A percentile compares a stretch with the other conserved stretches of the same genome.
Evolutionary conservation across 2,329 filamentous ascomycete genomes (phyloP).

Genomic region (Dendryphion nanum): DNA sequence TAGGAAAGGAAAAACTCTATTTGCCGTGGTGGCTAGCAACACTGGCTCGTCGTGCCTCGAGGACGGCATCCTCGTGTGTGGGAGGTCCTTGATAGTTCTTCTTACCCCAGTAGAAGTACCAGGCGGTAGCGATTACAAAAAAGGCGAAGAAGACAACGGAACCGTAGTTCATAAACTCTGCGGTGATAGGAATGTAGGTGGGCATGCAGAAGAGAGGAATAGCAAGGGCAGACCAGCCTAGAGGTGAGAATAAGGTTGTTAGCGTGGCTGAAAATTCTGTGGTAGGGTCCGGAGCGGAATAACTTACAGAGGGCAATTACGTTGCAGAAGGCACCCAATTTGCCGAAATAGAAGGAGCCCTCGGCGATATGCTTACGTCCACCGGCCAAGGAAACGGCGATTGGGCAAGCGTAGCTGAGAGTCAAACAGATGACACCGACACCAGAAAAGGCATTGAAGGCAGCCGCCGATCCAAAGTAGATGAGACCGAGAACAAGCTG

Average conservation of each 20-base stretch:
- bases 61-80: constrained; percentile 31
- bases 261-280: not conserved
- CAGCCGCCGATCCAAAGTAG: constrained; percentile 67
- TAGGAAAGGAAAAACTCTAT: constrained; percentile 1
- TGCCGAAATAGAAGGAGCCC: constrained; percentile 62
- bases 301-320: constrained; percentile 60
- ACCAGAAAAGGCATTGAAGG: constrained; percentile 72
- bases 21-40: constrained; percentile 10
- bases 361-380: constrained; percentile 59
- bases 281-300: constrained; percentile 20
- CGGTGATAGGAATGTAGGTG: constrained; percentile 58
- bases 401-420: constrained; percentile 65
- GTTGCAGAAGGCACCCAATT: constrained; percentile 62
- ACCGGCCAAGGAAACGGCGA: constrained; percentile 61
- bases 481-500: constrained; percentile 64
- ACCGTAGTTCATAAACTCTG: constrained; percentile 68
- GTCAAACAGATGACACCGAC: constrained; percentile 70
- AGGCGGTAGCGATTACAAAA: constrained; percentile 58
- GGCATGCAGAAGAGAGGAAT: constrained; percentile 76
- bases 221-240: constrained; percentile 63
- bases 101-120: constrained; percentile 70
- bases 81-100: constrained; percentile 66
- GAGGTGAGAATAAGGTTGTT: not conserved
- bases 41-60: constrained; percentile 33
- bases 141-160: constrained; percentile 72